Evolutionary conservation across 2,329 filamentous ascomycete genomes (phyloP).

Genomic region (Alternaria ventricosa): DNA sequence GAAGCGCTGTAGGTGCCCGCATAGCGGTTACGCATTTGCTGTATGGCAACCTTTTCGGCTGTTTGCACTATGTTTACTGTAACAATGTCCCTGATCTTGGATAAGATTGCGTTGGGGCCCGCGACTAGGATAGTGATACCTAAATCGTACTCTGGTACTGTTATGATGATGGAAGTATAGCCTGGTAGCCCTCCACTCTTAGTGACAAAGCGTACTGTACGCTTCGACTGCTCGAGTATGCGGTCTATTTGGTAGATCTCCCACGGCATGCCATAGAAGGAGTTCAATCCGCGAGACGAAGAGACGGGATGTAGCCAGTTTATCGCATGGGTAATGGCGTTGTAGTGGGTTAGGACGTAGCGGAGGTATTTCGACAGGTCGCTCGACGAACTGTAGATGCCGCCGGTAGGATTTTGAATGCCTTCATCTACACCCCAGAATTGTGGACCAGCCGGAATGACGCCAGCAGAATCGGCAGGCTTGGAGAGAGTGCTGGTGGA

Average conservation of each 20-base stretch:
- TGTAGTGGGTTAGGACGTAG: conserved; percentile 52
- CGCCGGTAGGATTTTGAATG: conserved; percentile 53
- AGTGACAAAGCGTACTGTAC: conserved; percentile 54
- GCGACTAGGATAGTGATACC: conserved; percentile 52
- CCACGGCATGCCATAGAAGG: conserved; percentile 57
- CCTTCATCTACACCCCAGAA: conserved; percentile 54
- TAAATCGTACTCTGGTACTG: conserved; percentile 54
- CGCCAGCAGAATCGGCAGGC: conserved; percentile 46
- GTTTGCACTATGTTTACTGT: conserved; percentile 37
- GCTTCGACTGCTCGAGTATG: conserved; percentile 44
- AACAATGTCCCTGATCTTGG: conserved; percentile 40
- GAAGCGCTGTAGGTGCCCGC: conserved; percentile 33
- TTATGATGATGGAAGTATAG: conserved; percentile 50
- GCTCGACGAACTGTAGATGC: conserved; percentile 50
- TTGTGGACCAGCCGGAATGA: conserved; percentile 45
- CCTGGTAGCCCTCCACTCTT: conserved; percentile 54
- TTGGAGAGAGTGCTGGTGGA: conserved; percentile 32
- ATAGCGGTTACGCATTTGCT: conserved; percentile 35
- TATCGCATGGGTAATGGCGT: conserved; percentile 48
- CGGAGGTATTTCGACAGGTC: conserved; percentile 55
- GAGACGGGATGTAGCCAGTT: conserved; percentile 55
- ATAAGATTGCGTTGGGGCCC: conserved; percentile 17
- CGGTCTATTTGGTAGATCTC: conserved; percentile 54
- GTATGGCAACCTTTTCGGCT: conserved; percentile 43
- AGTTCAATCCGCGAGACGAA: conserved; percentile 43